phyloP scores from a whole-genome alignment of 2,329 filamentous ascomycete genomes.

The Fusarium camptoceras region DNA sequence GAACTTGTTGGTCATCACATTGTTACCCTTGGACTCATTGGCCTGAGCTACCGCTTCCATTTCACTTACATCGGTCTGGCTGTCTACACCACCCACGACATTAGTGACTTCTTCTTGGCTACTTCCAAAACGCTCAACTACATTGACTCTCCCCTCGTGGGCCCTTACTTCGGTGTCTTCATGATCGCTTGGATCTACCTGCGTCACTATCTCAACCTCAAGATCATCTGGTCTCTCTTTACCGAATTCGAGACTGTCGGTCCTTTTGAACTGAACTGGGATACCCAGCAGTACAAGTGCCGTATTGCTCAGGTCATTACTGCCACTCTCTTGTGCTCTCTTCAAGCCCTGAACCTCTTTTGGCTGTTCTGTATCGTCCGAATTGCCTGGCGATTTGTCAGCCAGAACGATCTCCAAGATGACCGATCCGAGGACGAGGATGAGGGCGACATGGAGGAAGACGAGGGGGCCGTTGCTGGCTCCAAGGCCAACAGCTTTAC shows the following conservation, averaged over 20 bases:
- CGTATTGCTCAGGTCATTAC: slow-evolving; percentile 76
- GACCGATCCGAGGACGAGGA: slow-evolving; percentile 78
- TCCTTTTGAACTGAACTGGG: slow-evolving; percentile 82
- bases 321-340: slow-evolving; percentile 69
- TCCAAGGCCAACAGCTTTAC: slow-evolving; percentile 37
- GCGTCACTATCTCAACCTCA: slow-evolving; percentile 85
- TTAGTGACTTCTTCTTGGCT: slow-evolving; percentile 95
- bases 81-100: slow-evolving; percentile 94
- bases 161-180: slow-evolving; percentile 86
- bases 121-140: slow-evolving; percentile 95
- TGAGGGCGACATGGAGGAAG: slow-evolving; percentile 59
- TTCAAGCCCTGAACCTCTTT: slow-evolving; percentile 83
- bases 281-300: slow-evolving; percentile 81
- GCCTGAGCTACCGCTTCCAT: slow-evolving; percentile 91
- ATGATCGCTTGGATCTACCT: slow-evolving; percentile 88
- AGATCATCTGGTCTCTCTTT: slow-evolving; percentile 79
- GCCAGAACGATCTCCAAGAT: slow-evolving; percentile 71
- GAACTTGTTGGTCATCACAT: slow-evolving; percentile 93
- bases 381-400: slow-evolving; percentile 78
- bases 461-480: slow-evolving; percentile 54
- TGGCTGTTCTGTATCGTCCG: slow-evolving; percentile 83
- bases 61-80: slow-evolving; percentile 95
- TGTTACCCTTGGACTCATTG: slow-evolving; percentile 86
- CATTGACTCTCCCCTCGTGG: slow-evolving; percentile 81
- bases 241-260: slow-evolving; percentile 81